Evolutionary conservation across 2,329 filamentous ascomycete genomes (phyloP).

Genomic region (Sporothrix protearum): DNA sequence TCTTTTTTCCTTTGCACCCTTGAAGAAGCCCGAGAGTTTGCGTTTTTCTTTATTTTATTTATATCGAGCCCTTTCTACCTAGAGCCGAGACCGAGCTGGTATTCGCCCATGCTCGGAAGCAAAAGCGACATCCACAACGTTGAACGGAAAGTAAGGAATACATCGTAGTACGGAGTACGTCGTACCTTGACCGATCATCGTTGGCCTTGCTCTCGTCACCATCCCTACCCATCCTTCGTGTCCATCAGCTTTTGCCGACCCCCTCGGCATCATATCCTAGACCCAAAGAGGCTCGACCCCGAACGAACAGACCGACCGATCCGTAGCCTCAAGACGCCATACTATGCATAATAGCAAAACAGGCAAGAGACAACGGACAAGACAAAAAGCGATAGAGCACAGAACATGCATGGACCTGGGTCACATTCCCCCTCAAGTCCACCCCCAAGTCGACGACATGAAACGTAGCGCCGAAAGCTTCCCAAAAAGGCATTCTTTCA

Average conservation of each 20-base stretch:
- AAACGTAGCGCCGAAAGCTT: slow-evolving; percentile 19
- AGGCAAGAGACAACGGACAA: background rate
- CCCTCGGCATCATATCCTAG: slow-evolving; percentile 3
- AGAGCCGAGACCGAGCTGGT: slow-evolving; percentile 5
- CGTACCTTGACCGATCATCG: background rate
- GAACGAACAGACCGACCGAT: slow-evolving; percentile 7
- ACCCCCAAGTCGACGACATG: slow-evolving; percentile 10
- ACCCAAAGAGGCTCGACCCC: background rate
- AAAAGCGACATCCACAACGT: background rate
- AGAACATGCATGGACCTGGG: background rate
- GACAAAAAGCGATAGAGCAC: background rate
- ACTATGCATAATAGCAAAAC: background rate
- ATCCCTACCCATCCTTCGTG: slow-evolving; percentile 3
- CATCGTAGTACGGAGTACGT: background rate
- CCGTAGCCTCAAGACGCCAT: background rate
- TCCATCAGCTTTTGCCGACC: background rate
- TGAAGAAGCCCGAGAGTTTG: background rate
- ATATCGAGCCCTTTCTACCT: background rate
- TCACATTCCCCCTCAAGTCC: background rate
- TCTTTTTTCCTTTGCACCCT: background rate
- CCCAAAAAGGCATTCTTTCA: background rate
- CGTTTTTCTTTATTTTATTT: background rate
- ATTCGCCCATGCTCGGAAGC: background rate
- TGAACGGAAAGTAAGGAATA: background rate
- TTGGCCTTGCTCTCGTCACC: background rate